phyloP scores from a whole-genome alignment of 176 grass and related monocot species.

The Avena atlantica region DNA sequence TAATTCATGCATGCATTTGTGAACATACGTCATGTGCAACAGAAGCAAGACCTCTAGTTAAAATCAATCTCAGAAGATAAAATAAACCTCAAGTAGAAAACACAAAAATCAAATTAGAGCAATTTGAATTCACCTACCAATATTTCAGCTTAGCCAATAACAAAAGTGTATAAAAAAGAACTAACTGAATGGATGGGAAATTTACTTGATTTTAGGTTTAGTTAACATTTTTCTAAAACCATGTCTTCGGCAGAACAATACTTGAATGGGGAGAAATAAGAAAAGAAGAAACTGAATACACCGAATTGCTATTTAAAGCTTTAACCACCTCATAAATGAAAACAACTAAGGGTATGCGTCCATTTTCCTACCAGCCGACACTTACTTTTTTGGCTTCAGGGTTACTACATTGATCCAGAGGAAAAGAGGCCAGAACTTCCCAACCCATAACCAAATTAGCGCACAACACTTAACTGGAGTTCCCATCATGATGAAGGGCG shows the following conservation, averaged over 20 bases:
- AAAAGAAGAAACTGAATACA: background rate
- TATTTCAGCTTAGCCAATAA: conserved; percentile 18
- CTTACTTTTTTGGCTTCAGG: background rate
- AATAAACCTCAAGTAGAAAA: conserved; percentile 19
- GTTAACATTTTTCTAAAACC: conserved; percentile 4
- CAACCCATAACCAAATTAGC: background rate
- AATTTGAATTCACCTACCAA: background rate
- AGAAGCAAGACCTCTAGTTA: conserved; percentile 22
- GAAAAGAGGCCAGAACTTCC: background rate
- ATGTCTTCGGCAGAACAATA: conserved; percentile 5
- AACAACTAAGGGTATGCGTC: background rate
- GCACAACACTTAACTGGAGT: background rate
- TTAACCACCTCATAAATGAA: conserved; percentile 15
- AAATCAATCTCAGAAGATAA: conserved; percentile 34
- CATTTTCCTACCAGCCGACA: background rate
- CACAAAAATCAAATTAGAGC: conserved; percentile 16
- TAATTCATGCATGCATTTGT: conserved; percentile 19
- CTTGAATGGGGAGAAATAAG: background rate
- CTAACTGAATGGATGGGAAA: conserved; percentile 12
- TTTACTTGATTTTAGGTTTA: background rate
- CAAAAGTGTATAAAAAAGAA: background rate
- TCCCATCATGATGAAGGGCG: background rate
- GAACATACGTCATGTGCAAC: conserved; percentile 4
- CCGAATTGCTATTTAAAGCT: background rate
- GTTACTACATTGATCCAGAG: background rate